Evolutionary conservation across 1,284 basidiomycete species (phyloP).

Genomic region (Exobasidium cylindrosporum): DNA sequence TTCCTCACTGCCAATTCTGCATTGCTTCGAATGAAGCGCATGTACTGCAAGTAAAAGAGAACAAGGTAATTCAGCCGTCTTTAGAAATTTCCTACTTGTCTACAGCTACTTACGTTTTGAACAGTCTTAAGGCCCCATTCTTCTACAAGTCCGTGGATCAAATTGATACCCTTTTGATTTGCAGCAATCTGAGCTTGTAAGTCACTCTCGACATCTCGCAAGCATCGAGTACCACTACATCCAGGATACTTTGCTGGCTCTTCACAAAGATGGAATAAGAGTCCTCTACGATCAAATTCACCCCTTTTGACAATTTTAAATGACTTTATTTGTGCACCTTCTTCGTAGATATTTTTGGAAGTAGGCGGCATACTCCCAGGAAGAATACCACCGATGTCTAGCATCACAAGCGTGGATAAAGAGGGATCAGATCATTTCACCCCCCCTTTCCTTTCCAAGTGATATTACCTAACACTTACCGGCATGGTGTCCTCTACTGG

Average conservation of each 20-base stretch:
- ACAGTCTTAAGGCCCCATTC: slow-evolving; percentile 84
- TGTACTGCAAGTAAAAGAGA: slow-evolving; percentile 30
- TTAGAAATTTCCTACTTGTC: too few species aligned
- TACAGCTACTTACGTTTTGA: slow-evolving; percentile 58
- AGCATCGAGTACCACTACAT: slow-evolving; percentile 55
- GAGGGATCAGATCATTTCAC: neutral
- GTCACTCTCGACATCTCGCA: slow-evolving; percentile 85
- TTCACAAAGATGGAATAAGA: slow-evolving; percentile 78
- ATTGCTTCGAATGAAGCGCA: slow-evolving; percentile 70
- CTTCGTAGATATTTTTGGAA: slow-evolving; percentile 82
- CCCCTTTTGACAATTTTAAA: slow-evolving; percentile 89
- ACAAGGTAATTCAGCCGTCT: neutral
- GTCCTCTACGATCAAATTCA: slow-evolving; percentile 71
- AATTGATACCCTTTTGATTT: slow-evolving; percentile 77
- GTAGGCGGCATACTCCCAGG: slow-evolving; percentile 91
- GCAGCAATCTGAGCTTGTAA: slow-evolving; percentile 94
- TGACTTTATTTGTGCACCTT: slow-evolving; percentile 85
- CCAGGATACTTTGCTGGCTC: slow-evolving; percentile 71
- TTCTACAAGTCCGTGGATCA: slow-evolving; percentile 65
- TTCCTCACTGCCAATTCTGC: slow-evolving; percentile 84
- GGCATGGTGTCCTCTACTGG: slow-evolving; percentile 76
- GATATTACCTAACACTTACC: slow-evolving; percentile 6
- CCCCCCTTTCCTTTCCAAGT: neutral
- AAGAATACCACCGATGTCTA: slow-evolving; percentile 64
- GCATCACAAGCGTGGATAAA: neutral